A percentile compares a stretch with the other conserved stretches of the same genome.
These are phyloP conservation scores for Fusarium nisikadoi DNA, from an alignment of 2,329 filamentous ascomycete genomes.

Conservation along the genomic window DNA sequence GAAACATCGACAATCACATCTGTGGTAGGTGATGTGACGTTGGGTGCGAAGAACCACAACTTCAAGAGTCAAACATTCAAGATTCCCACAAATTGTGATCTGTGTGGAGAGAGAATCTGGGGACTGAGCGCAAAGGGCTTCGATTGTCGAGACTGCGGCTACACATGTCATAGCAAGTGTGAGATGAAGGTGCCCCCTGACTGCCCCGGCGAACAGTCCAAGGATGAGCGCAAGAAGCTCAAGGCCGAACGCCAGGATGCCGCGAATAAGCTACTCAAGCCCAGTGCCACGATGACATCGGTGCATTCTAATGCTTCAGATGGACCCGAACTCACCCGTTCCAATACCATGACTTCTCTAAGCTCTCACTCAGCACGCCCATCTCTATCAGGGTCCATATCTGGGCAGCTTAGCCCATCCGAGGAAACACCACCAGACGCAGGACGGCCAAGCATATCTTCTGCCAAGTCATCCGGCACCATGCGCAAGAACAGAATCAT, in stretches of 20 bases:
- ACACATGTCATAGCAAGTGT: conserved; percentile 98
- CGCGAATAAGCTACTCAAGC: conserved; percentile 70
- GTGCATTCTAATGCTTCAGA: conserved; percentile 68
- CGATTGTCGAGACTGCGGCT: conserved; percentile 95
- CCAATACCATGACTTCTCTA: conserved; percentile 89
- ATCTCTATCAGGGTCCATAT: conserved; percentile 73
- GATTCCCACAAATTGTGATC: conserved; percentile 97
- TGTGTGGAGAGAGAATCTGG: conserved; percentile 97
- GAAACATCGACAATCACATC: conserved; percentile 94
- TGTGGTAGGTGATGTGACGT: conserved; percentile 89
- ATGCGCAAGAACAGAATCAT: conserved; percentile 76
- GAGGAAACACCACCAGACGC: conserved; percentile 56
- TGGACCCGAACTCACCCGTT: conserved; percentile 75
- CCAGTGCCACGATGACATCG: conserved; percentile 52
- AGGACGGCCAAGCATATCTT: conserved; percentile 45
- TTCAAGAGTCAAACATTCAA: conserved; percentile 99
- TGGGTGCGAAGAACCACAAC: conserved; percentile 94
- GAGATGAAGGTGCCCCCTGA: conserved; percentile 98
- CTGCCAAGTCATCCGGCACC: conserved; percentile 44
- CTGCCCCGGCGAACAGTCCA: conserved; percentile 91
- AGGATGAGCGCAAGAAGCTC: conserved; percentile 94
- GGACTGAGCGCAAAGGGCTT: conserved; percentile 96
- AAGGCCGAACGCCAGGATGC: conserved; percentile 86
- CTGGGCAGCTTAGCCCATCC: conserved; percentile 59
- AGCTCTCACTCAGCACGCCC: conserved; percentile 85